Base-by-base conservation (phyloP, 805 yeast species). In the Candida montana region DNA sequence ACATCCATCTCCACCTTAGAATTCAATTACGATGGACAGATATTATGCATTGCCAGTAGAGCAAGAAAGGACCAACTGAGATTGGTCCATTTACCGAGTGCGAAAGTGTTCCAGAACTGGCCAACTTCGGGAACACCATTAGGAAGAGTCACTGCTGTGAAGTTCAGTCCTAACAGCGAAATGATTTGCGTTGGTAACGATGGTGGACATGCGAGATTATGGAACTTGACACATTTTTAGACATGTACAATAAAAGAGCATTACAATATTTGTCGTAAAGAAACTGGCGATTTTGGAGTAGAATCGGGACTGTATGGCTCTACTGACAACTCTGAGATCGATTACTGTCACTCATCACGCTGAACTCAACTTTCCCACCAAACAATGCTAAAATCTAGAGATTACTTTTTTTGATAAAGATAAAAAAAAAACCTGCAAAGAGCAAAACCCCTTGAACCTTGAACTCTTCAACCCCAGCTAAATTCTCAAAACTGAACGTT, bases 101-200 rank as follows among this genome's bases (percentile, higher is more conserved):
- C 91, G 49, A 76, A 86, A 16, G 95, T 87, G 7, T 93, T 81
- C 65, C 72, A 81, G 37, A 93, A 93, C 68, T 93, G 99, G 99
- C 99, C 99, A 15, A 93, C 98, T 2, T 81, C 91, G 39, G 89
- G 89, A 6, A 91, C 99, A 1, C 98, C 99, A 10, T 72, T 93
- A 51, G 99, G 99, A n/a, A 79, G 83, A 51, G 96, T 93, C 27
- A 86, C 96, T 0, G 64, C 81, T 15, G 82, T 79, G 3, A 75
- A 79, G 13, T 91, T 91, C 62, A 79, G 95, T 33, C 88, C 93
- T 21, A 77, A 77, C 48, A 78, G 81, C 45, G 93, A 87, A 62
- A 77, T 90, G 81, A 61, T 93, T 37, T 87, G 90, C 15, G 77
- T 88, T 1, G 99, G 96, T 48, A 91, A 90, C 55, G 95, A 87